These are phyloP conservation scores for Fusarium nanum DNA, from an alignment of 2,329 filamentous ascomycete species.

Conservation along the genomic window DNA sequence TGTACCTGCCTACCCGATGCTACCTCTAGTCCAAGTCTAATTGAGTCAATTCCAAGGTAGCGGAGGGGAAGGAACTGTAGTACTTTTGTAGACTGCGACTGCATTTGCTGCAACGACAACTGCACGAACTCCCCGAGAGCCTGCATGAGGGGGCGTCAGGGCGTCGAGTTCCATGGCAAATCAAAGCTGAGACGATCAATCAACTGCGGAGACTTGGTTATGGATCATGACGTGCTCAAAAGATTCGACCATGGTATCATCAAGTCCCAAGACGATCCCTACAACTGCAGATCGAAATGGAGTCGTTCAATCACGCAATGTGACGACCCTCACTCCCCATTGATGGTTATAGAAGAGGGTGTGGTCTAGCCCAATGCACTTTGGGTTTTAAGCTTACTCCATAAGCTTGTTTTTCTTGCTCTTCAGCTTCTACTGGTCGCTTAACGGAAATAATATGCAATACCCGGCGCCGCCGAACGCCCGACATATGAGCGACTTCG, in stretches of 20 bases:
- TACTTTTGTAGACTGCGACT: background rate
- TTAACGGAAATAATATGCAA: slow-evolving; percentile 8
- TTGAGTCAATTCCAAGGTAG: background rate
- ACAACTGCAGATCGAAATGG: background rate
- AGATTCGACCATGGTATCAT: background rate
- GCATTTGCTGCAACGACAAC: background rate
- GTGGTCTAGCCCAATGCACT: background rate
- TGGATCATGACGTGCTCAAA: background rate
- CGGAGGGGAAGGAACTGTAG: background rate
- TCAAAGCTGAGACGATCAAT: slow-evolving; percentile 10
- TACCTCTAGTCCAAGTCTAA: background rate
- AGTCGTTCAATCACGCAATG: slow-evolving; percentile 22
- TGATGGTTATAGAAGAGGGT: background rate
- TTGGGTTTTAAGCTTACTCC: slow-evolving; percentile 30
- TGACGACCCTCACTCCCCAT: background rate
- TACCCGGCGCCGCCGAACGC: slow-evolving; percentile 10
- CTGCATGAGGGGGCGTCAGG: slow-evolving; percentile 2
- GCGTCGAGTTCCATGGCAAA: slow-evolving; percentile 11
- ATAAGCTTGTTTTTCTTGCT: slow-evolving; percentile 31
- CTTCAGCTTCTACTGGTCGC: slow-evolving; percentile 20
- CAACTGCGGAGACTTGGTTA: background rate
- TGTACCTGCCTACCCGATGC: background rate
- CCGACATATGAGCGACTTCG: background rate
- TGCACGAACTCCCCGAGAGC: slow-evolving; percentile 24
- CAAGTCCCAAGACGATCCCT: background rate